These are phyloP conservation scores for Chalciporus piperatus DNA, from an alignment of 768 basidiomycete genomes.

Conservation along the genomic window DNA sequence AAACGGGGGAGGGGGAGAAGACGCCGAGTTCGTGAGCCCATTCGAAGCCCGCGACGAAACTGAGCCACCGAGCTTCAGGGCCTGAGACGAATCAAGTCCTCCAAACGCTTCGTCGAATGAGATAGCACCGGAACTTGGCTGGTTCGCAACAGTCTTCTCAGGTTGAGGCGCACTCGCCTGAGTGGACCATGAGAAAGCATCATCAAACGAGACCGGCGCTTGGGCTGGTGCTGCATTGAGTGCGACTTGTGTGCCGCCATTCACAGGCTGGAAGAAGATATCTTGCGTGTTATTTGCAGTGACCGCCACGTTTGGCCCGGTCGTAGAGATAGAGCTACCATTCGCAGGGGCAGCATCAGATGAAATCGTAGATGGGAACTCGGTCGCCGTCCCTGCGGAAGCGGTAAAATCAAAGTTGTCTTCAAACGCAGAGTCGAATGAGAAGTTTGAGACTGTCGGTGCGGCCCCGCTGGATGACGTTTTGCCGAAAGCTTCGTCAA, in stretches of 20 bases:
- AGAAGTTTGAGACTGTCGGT: slow-evolving; percentile 38
- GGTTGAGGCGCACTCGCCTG: slow-evolving; percentile 8
- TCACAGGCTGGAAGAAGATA: slow-evolving; percentile 13
- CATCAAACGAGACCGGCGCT: slow-evolving; percentile 42
- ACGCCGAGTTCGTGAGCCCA: slow-evolving; percentile 22
- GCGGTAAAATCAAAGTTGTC: slow-evolving; percentile 63
- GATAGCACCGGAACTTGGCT: slow-evolving; percentile 19
- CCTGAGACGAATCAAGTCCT: slow-evolving; percentile 38
- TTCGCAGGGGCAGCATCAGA: slow-evolving; percentile 22
- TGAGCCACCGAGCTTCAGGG: slow-evolving; percentile 39
- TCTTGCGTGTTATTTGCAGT: slow-evolving; percentile 11
- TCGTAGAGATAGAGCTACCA: slow-evolving; percentile 17
- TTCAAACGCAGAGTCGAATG: slow-evolving; percentile 65
- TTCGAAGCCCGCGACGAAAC: slow-evolving; percentile 37
- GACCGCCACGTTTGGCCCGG: slow-evolving; percentile 3
- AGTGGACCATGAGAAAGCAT: slow-evolving; percentile 38
- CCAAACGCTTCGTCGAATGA: slow-evolving; percentile 61
- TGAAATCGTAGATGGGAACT: slow-evolving; percentile 28
- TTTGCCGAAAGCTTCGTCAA: slow-evolving; percentile 73
- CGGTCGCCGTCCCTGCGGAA: slow-evolving; percentile 34
- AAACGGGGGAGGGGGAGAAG: slow-evolving; percentile 15
- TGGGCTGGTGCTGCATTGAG: slow-evolving; percentile 17
- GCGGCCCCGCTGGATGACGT: slow-evolving; percentile 40
- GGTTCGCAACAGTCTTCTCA: slow-evolving; percentile 14
- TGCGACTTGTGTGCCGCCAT: slow-evolving; percentile 6